Conservation (phyloP, 1,284 basidiomycete species). For the Cryptococcus amylolentus region DNA sequence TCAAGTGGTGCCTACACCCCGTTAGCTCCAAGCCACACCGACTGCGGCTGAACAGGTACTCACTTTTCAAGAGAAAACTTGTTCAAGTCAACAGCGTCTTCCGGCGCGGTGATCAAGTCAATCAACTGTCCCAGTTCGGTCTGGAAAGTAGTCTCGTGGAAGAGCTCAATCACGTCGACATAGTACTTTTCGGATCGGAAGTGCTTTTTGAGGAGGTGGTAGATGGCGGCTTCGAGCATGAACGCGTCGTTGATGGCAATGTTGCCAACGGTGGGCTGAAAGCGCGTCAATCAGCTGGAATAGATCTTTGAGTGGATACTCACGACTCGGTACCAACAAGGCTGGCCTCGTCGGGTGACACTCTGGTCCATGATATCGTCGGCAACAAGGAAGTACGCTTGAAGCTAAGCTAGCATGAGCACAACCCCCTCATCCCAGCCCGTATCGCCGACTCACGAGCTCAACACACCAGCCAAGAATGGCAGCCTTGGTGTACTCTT, state of each 20-base stretch:
- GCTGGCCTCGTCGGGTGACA: constrained; percentile 87
- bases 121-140: constrained; percentile 96
- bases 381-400: constrained; percentile 96
- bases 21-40: not conserved
- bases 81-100: constrained; percentile 78
- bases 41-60: constrained; percentile 16
- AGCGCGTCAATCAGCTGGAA: not conserved
- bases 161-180: constrained; percentile 81
- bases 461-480: constrained; percentile 96
- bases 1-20: constrained; percentile 71
- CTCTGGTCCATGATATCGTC: constrained; percentile 95
- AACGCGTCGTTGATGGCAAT: constrained; percentile 96
- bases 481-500: constrained; percentile 86
- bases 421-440: not conserved
- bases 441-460: constrained; percentile 59
- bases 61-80: constrained; percentile 80
- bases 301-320: constrained; percentile 11
- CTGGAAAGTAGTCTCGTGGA: constrained; percentile 89
- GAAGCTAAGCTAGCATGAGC: constrained; percentile 60
- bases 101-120: constrained; percentile 91
- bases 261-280: constrained; percentile 63
- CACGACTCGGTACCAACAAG: constrained; percentile 85
- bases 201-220: constrained; percentile 81
- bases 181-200: constrained; percentile 82
- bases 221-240: constrained; percentile 95